Evolutionary conservation across 2,329 filamentous ascomycete species (phyloP), one percentile per base, ranked within the genome.

Genomic region (Colletotrichum musae): DNA sequence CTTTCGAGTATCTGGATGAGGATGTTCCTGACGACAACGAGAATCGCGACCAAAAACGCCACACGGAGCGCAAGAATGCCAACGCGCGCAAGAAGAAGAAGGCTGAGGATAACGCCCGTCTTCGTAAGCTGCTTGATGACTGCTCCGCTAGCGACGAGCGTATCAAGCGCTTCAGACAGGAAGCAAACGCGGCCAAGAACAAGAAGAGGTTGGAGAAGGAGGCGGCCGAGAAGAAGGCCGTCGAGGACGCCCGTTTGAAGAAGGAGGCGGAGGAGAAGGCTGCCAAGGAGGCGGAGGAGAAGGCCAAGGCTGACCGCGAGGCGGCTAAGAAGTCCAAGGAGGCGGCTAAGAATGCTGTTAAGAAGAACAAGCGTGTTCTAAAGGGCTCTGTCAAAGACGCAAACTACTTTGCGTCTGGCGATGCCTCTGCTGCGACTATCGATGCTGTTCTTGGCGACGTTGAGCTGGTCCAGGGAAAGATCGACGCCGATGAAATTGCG

Each of bases 281-380:
- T 53, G 89, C 91, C 74, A 93, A 93, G 79, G 94, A 97, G 73
- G 93, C 94, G 16, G 96, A 97, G 81, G 93, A 93, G 75, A 88
- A 91, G 50, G 94, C 94, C 73, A 98, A 98, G 88, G 88, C 87
- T 5, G 91, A 94, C 67, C 93, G 93, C 74, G 94, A 95, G 74
- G 88, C 92, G 72, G 85, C 85, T 77, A 99, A 98, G 90, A 99
- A 99, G 89, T 92, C 93, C 70, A 99, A 98, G 87, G 96, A 99
- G 84, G 95, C 95, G 2, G 96, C 96, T 68, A 99, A 99, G 91
- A 98, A 94, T 78, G 96, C 96, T 15, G 93, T 96, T 77, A 99
- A 99, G 93, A 99, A 99, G 93, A 99, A 99, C 90, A 98, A 98
- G 90, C 94, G 96, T 87, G 93, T 98, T 56, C 91, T 99, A 76